These are phyloP conservation scores for Closterium sp. DNA, from an alignment of 139 green algal species.

Conservation along the genomic window DNA sequence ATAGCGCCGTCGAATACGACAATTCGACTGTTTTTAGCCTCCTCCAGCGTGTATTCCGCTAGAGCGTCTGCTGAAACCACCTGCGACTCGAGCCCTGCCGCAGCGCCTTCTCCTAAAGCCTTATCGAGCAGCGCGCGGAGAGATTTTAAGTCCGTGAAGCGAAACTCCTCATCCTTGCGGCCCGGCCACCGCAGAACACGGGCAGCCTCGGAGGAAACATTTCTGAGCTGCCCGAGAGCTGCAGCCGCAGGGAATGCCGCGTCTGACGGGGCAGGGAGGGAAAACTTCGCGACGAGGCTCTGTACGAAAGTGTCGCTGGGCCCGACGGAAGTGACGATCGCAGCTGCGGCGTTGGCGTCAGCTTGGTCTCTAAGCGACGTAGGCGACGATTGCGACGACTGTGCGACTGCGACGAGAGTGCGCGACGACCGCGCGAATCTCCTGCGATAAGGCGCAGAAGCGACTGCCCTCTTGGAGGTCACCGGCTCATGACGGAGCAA, in stretches of 20 bases:
- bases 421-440: background rate
- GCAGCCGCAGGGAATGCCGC: background rate
- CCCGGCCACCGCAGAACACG: conserved; percentile 25
- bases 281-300: background rate
- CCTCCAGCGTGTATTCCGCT: conserved; percentile 12
- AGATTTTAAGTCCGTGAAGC: conserved; percentile 43
- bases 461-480: background rate
- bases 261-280: background rate
- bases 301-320: background rate
- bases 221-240: background rate
- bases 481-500: background rate
- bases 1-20: conserved; percentile 43
- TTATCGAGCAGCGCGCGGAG: conserved; percentile 13
- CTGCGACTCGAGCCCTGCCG: background rate
- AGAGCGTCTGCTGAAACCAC: conserved; percentile 12
- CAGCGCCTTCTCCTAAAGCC: conserved; percentile 1
- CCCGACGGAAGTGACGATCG: background rate
- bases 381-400: background rate
- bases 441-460: background rate
- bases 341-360: background rate
- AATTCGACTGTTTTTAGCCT: conserved; percentile 14
- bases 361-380: background rate
- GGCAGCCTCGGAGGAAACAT: background rate
- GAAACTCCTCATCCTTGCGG: conserved; percentile 35
- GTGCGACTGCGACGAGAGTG: background rate